Base-by-base conservation (phyloP, 1,139 yeast species). In the Suhomyces anneliseae region DNA sequence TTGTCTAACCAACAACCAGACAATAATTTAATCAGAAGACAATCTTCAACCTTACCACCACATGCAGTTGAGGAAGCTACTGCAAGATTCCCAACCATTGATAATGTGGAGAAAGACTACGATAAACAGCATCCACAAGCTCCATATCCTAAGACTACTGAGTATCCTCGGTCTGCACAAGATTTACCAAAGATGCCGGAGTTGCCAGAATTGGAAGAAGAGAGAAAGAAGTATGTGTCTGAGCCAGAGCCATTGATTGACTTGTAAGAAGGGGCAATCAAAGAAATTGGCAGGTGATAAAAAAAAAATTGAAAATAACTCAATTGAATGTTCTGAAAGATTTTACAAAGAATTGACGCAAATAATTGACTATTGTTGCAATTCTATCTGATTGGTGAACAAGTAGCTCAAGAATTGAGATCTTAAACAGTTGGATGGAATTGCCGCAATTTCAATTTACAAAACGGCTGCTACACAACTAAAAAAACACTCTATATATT, bases 211-310 rank as follows among this genome's bases (percentile, higher is more conserved):
- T 39, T 46, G 12, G 41, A 46, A 32, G 44, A 45, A 32, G 44
- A 45, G 12, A 27, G 36, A 31, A 14, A 36, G 34, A 55, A 55
- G 49, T 58, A 32, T 47, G 55, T 54, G 14, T 48, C 60, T 7
- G 69, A 65, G 45, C 68, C 72, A 14, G 76, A 70, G 47, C 72
- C 76, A 27, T 62, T 70, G 50, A 70, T 70, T 52, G 76, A 70
- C 45, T 58, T 70, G 42, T 70, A 60, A 44, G 14, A 15, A 40
- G 4, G 4, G n/a, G 15, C 26, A 14, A 6, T 19, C 24, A 19
- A 19, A 19, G 24, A 4, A 19, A 19, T 19, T 19, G 24, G 24
- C 24, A 19, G 6, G 24, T 6, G 24, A 19, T 14, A 14, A 14
- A 14, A 14, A 14, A 14, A 14, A 14, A 14, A 14, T 14, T 2